These are phyloP conservation scores for Talaromyces sp. DNA, from an alignment of 2,329 filamentous ascomycete genomes.

Conservation along the genomic window DNA sequence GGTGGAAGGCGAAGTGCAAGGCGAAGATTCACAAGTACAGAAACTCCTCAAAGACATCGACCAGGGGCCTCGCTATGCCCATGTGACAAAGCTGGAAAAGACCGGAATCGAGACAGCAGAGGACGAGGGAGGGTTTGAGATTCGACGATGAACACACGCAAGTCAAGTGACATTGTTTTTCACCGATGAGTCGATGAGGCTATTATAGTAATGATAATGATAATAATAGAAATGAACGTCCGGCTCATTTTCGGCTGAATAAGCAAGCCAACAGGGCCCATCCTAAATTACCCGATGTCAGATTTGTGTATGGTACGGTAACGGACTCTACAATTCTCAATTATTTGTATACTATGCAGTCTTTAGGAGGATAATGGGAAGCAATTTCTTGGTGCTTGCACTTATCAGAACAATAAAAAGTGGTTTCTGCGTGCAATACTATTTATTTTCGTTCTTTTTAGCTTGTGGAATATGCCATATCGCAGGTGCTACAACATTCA, in stretches of 20 bases:
- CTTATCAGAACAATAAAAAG: conserved; percentile 11
- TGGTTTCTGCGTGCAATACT: neutral
- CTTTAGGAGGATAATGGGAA: conserved; percentile 25
- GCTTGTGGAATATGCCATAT: neutral
- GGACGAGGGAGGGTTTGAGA: conserved; percentile 61
- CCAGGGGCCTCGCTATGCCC: conserved; percentile 64
- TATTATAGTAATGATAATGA: neutral
- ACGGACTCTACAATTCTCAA: conserved; percentile 4
- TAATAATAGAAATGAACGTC: neutral
- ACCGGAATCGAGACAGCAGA: conserved; percentile 59
- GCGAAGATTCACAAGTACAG: conserved; percentile 57
- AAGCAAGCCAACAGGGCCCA: neutral
- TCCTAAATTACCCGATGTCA: conserved; percentile 1
- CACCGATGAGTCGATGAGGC: neutral
- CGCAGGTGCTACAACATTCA: neutral
- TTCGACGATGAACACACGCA: conserved; percentile 26
- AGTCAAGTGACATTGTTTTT: neutral
- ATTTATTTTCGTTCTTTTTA: neutral
- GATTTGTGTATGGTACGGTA: conserved; percentile 10
- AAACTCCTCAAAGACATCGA: conserved; percentile 70
- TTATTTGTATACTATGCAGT: neutral
- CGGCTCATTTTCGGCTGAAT: neutral
- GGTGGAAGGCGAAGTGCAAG: conserved; percentile 89
- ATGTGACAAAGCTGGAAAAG: conserved; percentile 68
- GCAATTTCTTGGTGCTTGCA: conserved; percentile 18